Percentiles rank a stretch among this genome's conserved stretches.
Conservation (phyloP, 495 filamentous ascomycete species). For the Daldinia loculata region DNA sequence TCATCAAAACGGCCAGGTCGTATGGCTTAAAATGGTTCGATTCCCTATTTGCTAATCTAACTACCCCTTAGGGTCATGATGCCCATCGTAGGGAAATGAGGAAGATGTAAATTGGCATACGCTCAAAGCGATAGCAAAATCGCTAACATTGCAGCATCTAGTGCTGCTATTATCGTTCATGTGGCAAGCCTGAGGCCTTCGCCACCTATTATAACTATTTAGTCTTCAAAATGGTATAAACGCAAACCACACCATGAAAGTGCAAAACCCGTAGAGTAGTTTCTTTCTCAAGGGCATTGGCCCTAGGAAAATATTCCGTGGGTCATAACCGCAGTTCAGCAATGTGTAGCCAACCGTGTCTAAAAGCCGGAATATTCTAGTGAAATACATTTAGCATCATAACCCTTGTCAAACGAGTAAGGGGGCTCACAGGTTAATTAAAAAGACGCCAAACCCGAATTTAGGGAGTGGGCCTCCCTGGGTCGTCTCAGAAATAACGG, state of each 20-base stretch:
- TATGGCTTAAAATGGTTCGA: not conserved
- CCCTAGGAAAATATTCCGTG: slow-evolving; percentile 43
- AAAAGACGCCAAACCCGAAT: slow-evolving; percentile 46
- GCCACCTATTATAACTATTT: slow-evolving; percentile 24
- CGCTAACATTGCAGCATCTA: slow-evolving; percentile 11
- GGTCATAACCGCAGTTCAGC: slow-evolving; percentile 46
- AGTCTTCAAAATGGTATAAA: slow-evolving; percentile 46
- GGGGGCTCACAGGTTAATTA: slow-evolving; percentile 46
- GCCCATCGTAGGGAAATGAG: not conserved
- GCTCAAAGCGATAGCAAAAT: slow-evolving; percentile 7
- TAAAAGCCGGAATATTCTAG: slow-evolving; percentile 43
- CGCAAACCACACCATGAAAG: slow-evolving; percentile 48
- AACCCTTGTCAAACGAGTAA: not conserved
- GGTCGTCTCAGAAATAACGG: slow-evolving; percentile 32
- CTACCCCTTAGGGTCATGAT: not conserved
- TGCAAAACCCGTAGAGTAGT: slow-evolving; percentile 43
- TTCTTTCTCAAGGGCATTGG: slow-evolving; percentile 39
- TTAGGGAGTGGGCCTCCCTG: slow-evolving; percentile 38
- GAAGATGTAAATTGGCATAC: slow-evolving; percentile 10
- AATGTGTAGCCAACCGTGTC: slow-evolving; percentile 44
- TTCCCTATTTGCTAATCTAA: not conserved
- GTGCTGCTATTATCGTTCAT: slow-evolving; percentile 17
- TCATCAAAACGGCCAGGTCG: not conserved
- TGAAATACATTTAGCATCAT: slow-evolving; percentile 8
- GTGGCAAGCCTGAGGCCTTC: slow-evolving; percentile 8